Base-by-base conservation (phyloP, 108 stramenopile genomes). In the Poteriospumella lacustris region DNA sequence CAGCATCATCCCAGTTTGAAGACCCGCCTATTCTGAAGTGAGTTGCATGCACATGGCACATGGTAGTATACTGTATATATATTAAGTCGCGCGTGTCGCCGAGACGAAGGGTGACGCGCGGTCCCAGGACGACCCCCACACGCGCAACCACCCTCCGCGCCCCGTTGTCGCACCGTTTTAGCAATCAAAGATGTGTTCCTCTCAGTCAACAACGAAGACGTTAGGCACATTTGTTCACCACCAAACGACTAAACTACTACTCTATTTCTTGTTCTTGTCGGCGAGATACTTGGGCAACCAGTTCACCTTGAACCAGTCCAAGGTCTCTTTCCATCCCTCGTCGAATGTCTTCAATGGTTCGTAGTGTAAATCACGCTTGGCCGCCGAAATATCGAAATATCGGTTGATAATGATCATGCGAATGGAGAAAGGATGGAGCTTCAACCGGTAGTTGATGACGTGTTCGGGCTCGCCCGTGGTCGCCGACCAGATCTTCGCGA, bases 381-480 rank as follows among this genome's bases (percentile, higher is more conserved):
- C 92, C 29, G 88, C 87, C 15, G 80, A 80, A 75, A 96, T 95
- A 81, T 90, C 81, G 79, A 98, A 98, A 79, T 90, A 95, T 40
- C 97, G 82, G 85, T 96, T 90, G 79, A 96, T 96, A 2, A 92
- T 91, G 82, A 96, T 79, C 89, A 98, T 94, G 36, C 78, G 85
- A 15, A 96, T 94, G 79, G 90, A 93, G 83, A 97, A 97, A 12
- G 86, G 90, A 68, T 90, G 96, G 73, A 97, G 83, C 77, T 94
- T 94, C 86, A 93, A 87, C 43, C 88, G 86, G 1, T 88, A 87
- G 41, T 90, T 88, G 5, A 90, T 85, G 68, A 89, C 2, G 59
- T 84, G 81, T 28, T 87, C 84, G 42, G 93, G 58, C 41, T 89
- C 81, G 24, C 44, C 3, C 1, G 19, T 67, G 39, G 19, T 15